Evolutionary conservation across 1,139 yeast species (phyloP).

Genomic region (Yamadazyma kanchanaburiensis): DNA sequence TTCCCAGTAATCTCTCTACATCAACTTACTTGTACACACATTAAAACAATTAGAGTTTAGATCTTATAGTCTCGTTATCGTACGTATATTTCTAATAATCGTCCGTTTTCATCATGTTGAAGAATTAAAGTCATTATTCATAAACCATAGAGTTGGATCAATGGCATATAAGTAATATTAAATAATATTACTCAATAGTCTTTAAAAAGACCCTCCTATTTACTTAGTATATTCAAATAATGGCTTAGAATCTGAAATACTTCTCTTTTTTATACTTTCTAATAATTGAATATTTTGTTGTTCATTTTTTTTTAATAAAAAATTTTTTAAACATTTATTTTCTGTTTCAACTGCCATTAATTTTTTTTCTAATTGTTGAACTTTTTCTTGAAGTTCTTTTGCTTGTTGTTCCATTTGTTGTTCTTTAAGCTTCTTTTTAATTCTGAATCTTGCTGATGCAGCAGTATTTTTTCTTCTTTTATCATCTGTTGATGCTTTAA

Average conservation of each 20-base stretch:
- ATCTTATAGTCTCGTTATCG: too few relatives aligned
- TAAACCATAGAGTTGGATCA: slow-evolving; percentile 31
- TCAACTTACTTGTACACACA: too few relatives aligned
- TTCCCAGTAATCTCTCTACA: too few relatives aligned
- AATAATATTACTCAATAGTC: too few relatives aligned
- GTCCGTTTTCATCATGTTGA: slow-evolving; percentile 8
- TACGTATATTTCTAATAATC: too few relatives aligned
- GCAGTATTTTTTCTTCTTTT: slow-evolving; percentile 77
- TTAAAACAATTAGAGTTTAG: too few relatives aligned
- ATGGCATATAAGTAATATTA: too few relatives aligned
- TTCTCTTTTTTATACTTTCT: slow-evolving; percentile 40
- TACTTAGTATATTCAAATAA: slow-evolving; percentile 29
- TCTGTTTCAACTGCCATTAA: slow-evolving; percentile 59
- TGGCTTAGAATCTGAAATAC: slow-evolving; percentile 30
- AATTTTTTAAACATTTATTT: slow-evolving; percentile 58
- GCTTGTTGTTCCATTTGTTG: slow-evolving; percentile 77
- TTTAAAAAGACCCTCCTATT: too few relatives aligned
- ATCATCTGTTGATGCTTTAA: slow-evolving; percentile 25
- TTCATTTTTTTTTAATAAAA: slow-evolving; percentile 57
- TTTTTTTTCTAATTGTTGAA: slow-evolving; percentile 58
- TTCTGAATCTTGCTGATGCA: slow-evolving; percentile 76
- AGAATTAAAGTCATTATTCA: slow-evolving; percentile 14
- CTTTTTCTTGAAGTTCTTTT: slow-evolving; percentile 58
- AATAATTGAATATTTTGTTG: slow-evolving; percentile 37
- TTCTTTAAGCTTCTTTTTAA: slow-evolving; percentile 79